A percentile compares a stretch with the other conserved stretches of the same genome.
These are phyloP conservation scores for Aegilops speltoides DNA, from an alignment of 176 grass and related monocot species.

Conservation along the genomic window DNA sequence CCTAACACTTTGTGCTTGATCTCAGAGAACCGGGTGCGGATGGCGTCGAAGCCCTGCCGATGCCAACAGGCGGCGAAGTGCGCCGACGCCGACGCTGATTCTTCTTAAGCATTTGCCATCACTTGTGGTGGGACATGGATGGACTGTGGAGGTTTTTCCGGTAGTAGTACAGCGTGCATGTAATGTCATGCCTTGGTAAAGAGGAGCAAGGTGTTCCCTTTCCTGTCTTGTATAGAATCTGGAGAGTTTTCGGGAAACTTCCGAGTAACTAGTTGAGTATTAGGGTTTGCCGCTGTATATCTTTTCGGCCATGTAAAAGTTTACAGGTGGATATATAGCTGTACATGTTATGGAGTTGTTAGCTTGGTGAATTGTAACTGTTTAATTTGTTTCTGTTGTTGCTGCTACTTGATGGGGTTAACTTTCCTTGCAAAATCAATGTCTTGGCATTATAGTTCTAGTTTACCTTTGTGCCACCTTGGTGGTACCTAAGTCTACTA, in stretches of 20 bases:
- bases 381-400: not conserved
- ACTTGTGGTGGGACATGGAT: not conserved
- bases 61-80: conserved; percentile 5
- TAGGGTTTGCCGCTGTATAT: conserved; percentile 48
- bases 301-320: conserved; percentile 44
- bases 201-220: conserved; percentile 16
- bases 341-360: conserved; percentile 39
- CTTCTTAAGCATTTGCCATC: conserved; percentile 16
- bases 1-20: not conserved
- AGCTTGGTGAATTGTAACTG: not conserved
- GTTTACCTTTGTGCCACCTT: no score
- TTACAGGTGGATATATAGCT: conserved; percentile 42
- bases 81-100: conserved; percentile 28
- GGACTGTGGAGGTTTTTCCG: not conserved
- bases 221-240: conserved; percentile 33
- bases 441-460: no score
- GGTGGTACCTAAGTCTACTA: no score
- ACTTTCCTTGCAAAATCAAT: not conserved
- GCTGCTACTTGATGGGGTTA: no score
- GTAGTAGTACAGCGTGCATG: conserved; percentile 14
- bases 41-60: conserved; percentile 24
- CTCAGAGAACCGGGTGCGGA: conserved; percentile 40
- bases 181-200: conserved; percentile 17
- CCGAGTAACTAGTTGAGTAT: conserved; percentile 23
- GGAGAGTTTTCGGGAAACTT: not conserved